Percentiles rank a stretch among this genome's conserved stretches.
Conservation (phyloP, 352 stramenopile species). For the Globisporangium radiosum region DNA sequence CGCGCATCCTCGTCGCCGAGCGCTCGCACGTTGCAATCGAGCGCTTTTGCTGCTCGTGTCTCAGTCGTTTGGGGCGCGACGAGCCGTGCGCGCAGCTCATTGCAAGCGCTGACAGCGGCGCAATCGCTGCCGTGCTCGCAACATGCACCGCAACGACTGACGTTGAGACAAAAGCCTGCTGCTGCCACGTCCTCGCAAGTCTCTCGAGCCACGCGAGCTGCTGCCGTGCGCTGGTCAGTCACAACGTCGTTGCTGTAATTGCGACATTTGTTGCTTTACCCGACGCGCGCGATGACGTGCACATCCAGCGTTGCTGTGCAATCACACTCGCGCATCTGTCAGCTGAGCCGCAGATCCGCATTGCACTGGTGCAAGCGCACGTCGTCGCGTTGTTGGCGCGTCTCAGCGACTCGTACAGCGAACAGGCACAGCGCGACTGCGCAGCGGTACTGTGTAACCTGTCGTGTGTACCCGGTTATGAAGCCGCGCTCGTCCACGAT, state of each 20-base stretch:
- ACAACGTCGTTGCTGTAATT: conserved; percentile 48
- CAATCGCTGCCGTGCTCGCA: conserved; percentile 45
- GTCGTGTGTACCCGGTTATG: conserved; percentile 41
- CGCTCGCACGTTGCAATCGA: conserved; percentile 51
- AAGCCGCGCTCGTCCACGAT: conserved; percentile 44
- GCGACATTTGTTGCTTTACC: conserved; percentile 28
- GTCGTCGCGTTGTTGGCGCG: conserved; percentile 46
- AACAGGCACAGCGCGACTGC: conserved; percentile 73
- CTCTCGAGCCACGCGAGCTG: conserved; percentile 66
- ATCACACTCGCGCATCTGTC: conserved; percentile 68
- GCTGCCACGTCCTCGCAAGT: conserved; percentile 69
- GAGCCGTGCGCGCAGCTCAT: conserved; percentile 54
- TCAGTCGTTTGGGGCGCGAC: conserved; percentile 70
- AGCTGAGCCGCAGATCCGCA: conserved; percentile 37
- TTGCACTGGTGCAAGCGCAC: conserved; percentile 35
- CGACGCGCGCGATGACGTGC: conserved; percentile 36
- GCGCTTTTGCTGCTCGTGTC: conserved; percentile 59
- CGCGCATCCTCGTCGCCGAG: conserved; percentile 40
- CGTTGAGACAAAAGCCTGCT: conserved; percentile 59
- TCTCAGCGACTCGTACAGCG: conserved; percentile 78
- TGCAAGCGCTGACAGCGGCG: conserved; percentile 23
- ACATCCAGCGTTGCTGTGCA: conserved; percentile 59
- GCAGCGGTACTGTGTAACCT: conserved; percentile 70
- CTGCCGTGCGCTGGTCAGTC: conserved; percentile 38
- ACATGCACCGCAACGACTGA: conserved; percentile 60